Conservation (phyloP, 2,329 filamentous ascomycete species). For the Alternaria alternata region DNA sequence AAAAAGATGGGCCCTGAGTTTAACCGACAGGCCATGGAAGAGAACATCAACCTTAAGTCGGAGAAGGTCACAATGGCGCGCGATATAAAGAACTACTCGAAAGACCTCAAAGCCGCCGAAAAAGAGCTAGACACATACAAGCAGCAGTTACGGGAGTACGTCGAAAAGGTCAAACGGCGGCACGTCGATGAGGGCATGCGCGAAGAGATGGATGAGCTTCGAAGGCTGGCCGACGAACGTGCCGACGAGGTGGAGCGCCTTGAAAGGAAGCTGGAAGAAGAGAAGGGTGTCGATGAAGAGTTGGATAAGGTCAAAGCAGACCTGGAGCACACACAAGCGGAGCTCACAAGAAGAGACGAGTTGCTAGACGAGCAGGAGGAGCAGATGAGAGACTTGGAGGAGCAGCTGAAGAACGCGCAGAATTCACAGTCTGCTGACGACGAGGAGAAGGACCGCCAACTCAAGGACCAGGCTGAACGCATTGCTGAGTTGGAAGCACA, state of each 20-base stretch:
- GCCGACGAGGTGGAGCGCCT: constrained; percentile 46
- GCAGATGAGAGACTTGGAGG: constrained; percentile 46
- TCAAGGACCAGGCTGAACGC: constrained; percentile 40
- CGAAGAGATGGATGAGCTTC: constrained; percentile 63
- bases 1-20: constrained; percentile 88
- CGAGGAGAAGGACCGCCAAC: constrained; percentile 42
- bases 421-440: constrained; percentile 37
- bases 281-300: constrained; percentile 42
- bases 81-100: constrained; percentile 86
- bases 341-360: constrained; percentile 45
- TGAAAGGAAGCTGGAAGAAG: constrained; percentile 46
- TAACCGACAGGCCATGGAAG: constrained; percentile 86
- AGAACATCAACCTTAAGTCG: constrained; percentile 96
- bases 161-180: constrained; percentile 80
- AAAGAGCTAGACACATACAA: constrained; percentile 85
- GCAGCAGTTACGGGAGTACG: constrained; percentile 80
- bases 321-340: constrained; percentile 45
- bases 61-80: constrained; percentile 88
- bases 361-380: constrained; percentile 51
- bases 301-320: constrained; percentile 47
- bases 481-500: constrained; percentile 42
- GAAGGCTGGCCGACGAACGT: constrained; percentile 55
- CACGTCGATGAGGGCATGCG: constrained; percentile 75
- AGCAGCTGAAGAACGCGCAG: constrained; percentile 42
- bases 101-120: constrained; percentile 82